phyloP scores from a whole-genome alignment of 2,329 filamentous ascomycete species.

The Pseudogymnoascus sp. region DNA sequence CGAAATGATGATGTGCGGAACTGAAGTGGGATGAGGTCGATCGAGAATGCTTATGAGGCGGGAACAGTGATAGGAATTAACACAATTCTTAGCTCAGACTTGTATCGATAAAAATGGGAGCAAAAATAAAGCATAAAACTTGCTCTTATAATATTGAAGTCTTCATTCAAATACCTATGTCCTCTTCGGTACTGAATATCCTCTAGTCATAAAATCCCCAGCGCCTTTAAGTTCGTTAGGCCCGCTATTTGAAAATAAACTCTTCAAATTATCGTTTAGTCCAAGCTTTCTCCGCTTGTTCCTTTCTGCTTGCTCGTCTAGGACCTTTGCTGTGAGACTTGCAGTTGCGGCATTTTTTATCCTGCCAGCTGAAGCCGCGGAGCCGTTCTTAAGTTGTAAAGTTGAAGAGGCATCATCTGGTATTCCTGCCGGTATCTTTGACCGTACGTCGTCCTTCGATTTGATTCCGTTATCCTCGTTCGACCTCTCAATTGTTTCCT shows the following conservation, averaged over 20 bases:
- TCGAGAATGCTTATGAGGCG: neutral
- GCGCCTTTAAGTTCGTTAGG: constrained; percentile 36
- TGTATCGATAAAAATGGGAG: neutral
- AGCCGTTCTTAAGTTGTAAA: constrained; percentile 27
- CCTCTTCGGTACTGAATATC: constrained; percentile 45
- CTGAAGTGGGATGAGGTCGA: neutral
- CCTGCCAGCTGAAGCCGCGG: constrained; percentile 40
- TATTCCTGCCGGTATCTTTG: constrained; percentile 22
- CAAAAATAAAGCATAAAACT: neutral
- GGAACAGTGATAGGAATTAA: neutral
- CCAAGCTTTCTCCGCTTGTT: constrained; percentile 72
- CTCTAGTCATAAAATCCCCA: constrained; percentile 53
- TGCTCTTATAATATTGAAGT: neutral
- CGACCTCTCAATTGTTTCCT: constrained; percentile 24
- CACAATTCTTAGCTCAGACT: neutral
- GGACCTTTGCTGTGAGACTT: constrained; percentile 74
- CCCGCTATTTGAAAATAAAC: constrained; percentile 43
- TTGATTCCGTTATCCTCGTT: constrained; percentile 29
- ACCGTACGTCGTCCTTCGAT: constrained; percentile 23
- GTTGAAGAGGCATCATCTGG: constrained; percentile 23
- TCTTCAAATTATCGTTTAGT: constrained; percentile 49
- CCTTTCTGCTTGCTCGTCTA: constrained; percentile 77
- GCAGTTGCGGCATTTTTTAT: constrained; percentile 90
- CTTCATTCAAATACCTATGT: constrained; percentile 24
- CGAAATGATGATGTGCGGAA: neutral